Conservation (phyloP, 2,329 filamentous ascomycete genomes). For the Aspergillus fumigatus region DNA sequence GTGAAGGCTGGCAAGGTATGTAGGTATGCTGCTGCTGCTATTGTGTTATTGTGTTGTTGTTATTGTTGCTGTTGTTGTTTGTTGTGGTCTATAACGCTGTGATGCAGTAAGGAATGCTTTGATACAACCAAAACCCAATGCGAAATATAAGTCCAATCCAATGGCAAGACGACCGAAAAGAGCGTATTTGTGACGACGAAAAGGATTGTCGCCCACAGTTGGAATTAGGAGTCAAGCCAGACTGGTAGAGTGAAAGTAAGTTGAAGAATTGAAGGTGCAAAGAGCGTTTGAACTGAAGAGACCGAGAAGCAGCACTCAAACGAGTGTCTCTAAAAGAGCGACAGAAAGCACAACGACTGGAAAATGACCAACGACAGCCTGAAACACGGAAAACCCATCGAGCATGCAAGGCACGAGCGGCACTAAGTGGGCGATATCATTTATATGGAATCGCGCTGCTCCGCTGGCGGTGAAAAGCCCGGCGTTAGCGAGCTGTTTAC, state of each 20-base stretch:
- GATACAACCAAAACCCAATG: conserved; percentile 19
- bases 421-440: not conserved
- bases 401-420: not conserved
- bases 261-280: conserved; percentile 10
- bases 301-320: conserved; percentile 21
- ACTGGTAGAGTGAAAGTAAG: conserved; percentile 5
- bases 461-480: not conserved
- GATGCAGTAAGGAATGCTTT: conserved; percentile 26
- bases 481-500: not conserved
- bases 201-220: conserved; percentile 12
- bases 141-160: conserved; percentile 15
- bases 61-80: conserved; percentile 21
- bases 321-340: conserved; percentile 30
- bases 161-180: conserved; percentile 14
- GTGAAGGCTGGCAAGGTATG: not conserved
- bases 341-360: conserved; percentile 26
- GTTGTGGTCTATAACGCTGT: conserved; percentile 21
- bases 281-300: conserved; percentile 27
- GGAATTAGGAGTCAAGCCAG: conserved; percentile 12
- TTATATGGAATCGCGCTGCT: not conserved
- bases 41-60: conserved; percentile 8
- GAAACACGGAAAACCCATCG: conserved; percentile 14
- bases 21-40: conserved; percentile 4
- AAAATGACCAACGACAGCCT: conserved; percentile 21
- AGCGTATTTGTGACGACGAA: conserved; percentile 16